Conservation (phyloP, 192 early-diverging fungal genomes). For the Backusella westeae region DNA sequence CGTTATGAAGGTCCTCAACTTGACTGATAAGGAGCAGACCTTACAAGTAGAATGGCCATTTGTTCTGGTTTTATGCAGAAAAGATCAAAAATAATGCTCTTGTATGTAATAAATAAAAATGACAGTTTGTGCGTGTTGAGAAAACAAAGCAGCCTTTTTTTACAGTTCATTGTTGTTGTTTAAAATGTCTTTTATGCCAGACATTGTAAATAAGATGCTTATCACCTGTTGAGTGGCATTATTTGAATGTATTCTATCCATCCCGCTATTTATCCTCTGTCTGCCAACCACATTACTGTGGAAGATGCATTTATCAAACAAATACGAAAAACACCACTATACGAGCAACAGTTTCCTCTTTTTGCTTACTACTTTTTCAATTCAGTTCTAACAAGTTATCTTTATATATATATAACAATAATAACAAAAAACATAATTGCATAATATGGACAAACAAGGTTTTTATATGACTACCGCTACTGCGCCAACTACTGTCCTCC, state of each 20-base stretch:
- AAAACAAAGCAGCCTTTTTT: too few relatives aligned
- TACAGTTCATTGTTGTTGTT: too few relatives aligned
- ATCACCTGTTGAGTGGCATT: background rate
- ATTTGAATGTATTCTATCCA: too few relatives aligned
- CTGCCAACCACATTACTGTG: background rate
- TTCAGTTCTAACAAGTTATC: background rate
- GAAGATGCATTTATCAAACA: too few relatives aligned
- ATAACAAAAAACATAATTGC: background rate
- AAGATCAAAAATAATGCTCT: background rate
- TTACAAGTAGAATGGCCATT: slow-evolving; percentile 50
- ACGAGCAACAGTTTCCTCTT: background rate
- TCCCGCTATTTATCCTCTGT: background rate
- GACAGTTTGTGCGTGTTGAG: too few relatives aligned
- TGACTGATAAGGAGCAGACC: slow-evolving; percentile 25
- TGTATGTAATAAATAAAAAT: slow-evolving; percentile 6
- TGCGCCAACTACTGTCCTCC: slow-evolving; percentile 10
- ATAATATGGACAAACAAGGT: background rate
- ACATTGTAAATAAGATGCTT: too few relatives aligned
- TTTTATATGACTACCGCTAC: background rate
- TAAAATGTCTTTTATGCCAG: too few relatives aligned
- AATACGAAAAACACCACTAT: too few relatives aligned
- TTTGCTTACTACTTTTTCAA: background rate
- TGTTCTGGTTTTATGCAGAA: slow-evolving; percentile 43
- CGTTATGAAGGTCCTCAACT: slow-evolving; percentile 10
- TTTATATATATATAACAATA: background rate